Conservation (phyloP, 305 asterid species). For the Fraxinus floribunda region DNA sequence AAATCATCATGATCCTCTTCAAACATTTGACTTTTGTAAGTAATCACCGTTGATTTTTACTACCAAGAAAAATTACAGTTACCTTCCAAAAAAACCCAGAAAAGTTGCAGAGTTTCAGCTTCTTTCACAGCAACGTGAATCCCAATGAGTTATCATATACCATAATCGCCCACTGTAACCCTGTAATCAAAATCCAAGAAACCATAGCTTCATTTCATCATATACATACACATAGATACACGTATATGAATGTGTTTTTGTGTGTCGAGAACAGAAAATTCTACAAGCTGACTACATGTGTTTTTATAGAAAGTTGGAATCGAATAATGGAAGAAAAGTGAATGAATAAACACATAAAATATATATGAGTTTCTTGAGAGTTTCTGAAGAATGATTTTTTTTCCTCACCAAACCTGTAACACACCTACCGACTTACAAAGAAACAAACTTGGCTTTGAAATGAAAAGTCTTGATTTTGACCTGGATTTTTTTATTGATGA, state of each 20-base stretch:
- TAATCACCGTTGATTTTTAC: constrained; percentile 3
- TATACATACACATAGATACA: background rate
- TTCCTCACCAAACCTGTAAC: constrained; percentile 1
- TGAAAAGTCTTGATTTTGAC: background rate
- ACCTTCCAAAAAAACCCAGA: constrained; percentile 23
- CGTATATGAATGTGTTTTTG: constrained; percentile 9
- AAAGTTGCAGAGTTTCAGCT: constrained; percentile 24
- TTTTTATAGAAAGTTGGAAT: background rate
- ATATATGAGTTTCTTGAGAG: constrained; percentile 1
- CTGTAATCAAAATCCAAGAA: constrained; percentile 23
- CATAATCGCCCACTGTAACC: constrained; percentile 16
- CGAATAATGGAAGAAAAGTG: background rate
- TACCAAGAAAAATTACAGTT: constrained; percentile 1
- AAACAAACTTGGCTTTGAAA: background rate
- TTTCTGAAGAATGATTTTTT: background rate
- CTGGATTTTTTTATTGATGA: background rate
- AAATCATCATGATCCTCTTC: background rate
- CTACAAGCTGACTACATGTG: background rate
- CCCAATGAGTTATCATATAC: constrained; percentile 17
- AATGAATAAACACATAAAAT: background rate
- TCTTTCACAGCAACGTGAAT: constrained; percentile 24
- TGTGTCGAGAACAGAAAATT: background rate
- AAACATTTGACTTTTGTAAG: background rate
- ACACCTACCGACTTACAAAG: background rate
- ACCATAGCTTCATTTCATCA: background rate